These are phyloP conservation scores for Volvariella surrecta DNA, from an alignment of 1,284 basidiomycete species.

Conservation along the genomic window DNA sequence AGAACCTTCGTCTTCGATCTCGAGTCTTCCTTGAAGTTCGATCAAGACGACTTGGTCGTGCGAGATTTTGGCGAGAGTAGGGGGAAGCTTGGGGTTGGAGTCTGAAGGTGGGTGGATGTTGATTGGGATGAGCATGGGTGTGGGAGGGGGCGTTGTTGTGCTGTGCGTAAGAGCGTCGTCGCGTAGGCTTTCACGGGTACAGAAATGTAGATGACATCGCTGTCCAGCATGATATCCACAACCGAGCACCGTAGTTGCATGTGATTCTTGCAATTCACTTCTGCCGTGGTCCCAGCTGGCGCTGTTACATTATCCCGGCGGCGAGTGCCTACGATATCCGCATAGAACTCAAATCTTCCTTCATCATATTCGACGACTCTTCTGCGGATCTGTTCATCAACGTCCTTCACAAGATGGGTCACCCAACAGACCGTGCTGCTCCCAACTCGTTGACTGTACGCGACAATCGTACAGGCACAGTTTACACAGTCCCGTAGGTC, in stretches of 20 bases:
- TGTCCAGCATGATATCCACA: too few relatives aligned
- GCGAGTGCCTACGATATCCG: not conserved
- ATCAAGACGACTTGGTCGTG: slow-evolving; percentile 64
- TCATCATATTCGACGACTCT: not conserved
- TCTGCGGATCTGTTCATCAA: not conserved
- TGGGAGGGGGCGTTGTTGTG: slow-evolving; percentile 13
- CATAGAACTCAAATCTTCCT: too few relatives aligned
- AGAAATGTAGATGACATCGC: too few relatives aligned
- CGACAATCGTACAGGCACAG: slow-evolving; percentile 82
- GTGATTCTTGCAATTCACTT: too few relatives aligned
- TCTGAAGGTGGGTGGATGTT: slow-evolving; percentile 27
- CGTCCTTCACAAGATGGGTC: slow-evolving; percentile 33
- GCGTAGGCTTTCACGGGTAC: too few relatives aligned
- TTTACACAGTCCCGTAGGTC: slow-evolving; percentile 67
- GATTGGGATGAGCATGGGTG: slow-evolving; percentile 50
- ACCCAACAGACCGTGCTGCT: slow-evolving; percentile 24
- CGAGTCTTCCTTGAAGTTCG: slow-evolving; percentile 67
- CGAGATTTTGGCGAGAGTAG: slow-evolving; percentile 54
- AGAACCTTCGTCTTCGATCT: slow-evolving; percentile 43
- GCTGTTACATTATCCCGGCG: too few relatives aligned
- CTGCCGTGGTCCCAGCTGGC: too few relatives aligned
- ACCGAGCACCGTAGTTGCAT: too few relatives aligned
- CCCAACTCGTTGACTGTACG: slow-evolving; percentile 55
- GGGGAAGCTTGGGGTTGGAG: slow-evolving; percentile 36
- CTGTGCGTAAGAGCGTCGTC: too few relatives aligned